Evolutionary conservation across 2,329 filamentous ascomycete genomes (phyloP), one percentile per base, ranked within the genome.

Genomic region (Colletotrichum tropicicola): DNA sequence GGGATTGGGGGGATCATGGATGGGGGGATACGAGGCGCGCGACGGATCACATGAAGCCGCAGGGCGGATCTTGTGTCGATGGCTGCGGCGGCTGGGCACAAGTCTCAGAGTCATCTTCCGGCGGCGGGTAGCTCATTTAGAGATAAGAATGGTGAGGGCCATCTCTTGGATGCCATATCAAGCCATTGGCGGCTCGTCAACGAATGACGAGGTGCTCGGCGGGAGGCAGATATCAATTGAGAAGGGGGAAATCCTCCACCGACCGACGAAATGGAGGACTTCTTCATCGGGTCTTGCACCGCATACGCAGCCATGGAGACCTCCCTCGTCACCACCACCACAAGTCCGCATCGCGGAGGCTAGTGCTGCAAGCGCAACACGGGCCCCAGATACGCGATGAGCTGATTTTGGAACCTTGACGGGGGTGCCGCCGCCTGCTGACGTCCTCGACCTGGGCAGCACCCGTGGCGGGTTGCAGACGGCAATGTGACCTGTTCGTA

Each of bases 21-120:
- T 17, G 19, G 21, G 19, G 48, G 41, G 49, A 61, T 61, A 65
- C 61, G 61, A 65, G 61, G 55, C 55, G 39, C 27, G 19, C 23
- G n/a, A 32, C 9, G 15, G 19, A 49, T 65, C 61, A 65, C 61
- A 60, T 61, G 61, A 49, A 65, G 48, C 35, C 28, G 39, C 35
- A 28, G 23, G 35, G 35, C 15, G 23, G 32, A 43, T 35, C 12
- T 35, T 35, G n/a, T n/a, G n/a, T n/a, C n/a, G n/a, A n/a, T n/a
- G n/a, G n/a, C n/a, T n/a, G n/a, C n/a, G n/a, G n/a, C n/a, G n/a
- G n/a, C n/a, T n/a, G n/a, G n/a, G n/a, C n/a, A n/a, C n/a, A n/a
- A n/a, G n/a, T n/a, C n/a, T n/a, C n/a, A n/a, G n/a, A n/a, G n/a
- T n/a, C n/a, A n/a, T n/a, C n/a, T n/a, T n/a, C n/a, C n/a, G n/a